Percentiles rank a stretch among this genome's conserved stretches.
Conservation (phyloP, 2,329 filamentous ascomycete species). For the Fusarium decemcellulare region DNA sequence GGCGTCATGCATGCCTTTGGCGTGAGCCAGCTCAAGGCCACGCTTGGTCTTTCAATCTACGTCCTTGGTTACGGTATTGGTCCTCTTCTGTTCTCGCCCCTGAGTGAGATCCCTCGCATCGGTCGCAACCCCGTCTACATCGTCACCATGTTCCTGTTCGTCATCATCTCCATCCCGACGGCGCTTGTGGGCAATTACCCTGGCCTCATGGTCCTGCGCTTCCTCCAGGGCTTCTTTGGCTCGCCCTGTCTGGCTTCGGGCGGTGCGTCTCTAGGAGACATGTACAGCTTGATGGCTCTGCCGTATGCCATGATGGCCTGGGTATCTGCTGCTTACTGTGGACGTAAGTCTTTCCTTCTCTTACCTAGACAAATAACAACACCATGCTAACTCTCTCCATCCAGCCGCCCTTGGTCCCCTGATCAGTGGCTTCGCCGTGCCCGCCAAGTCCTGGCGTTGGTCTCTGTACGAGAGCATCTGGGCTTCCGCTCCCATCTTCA, state of each 20-base stretch:
- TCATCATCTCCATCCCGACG: slow-evolving; percentile 75
- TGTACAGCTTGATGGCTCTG: slow-evolving; percentile 68
- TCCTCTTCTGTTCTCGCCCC: slow-evolving; percentile 75
- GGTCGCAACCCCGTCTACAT: slow-evolving; percentile 79
- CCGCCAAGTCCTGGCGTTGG: slow-evolving; percentile 74
- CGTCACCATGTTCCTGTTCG: slow-evolving; percentile 76
- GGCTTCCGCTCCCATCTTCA: slow-evolving; percentile 70
- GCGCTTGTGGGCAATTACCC: slow-evolving; percentile 74
- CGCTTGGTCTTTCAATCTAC: slow-evolving; percentile 73
- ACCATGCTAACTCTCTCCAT: slow-evolving; percentile 37
- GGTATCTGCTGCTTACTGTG: slow-evolving; percentile 67
- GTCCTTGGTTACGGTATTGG: slow-evolving; percentile 76
- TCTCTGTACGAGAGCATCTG: slow-evolving; percentile 75
- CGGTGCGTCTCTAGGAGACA: slow-evolving; percentile 65
- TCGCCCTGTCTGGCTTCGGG: slow-evolving; percentile 75
- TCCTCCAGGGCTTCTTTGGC: slow-evolving; percentile 77
- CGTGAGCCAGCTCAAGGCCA: slow-evolving; percentile 65
- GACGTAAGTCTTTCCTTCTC: slow-evolving; percentile 49
- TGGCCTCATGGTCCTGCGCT: slow-evolving; percentile 74
- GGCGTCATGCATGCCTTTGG: slow-evolving; percentile 68
- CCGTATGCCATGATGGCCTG: slow-evolving; percentile 73
- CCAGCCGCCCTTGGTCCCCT: slow-evolving; percentile 71
- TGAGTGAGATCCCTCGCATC: slow-evolving; percentile 76
- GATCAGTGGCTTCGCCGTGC: slow-evolving; percentile 72
- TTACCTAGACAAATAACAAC: slow-evolving; percentile 51